Conservation (phyloP, 768 basidiomycete genomes). For the Boletus fagicola region DNA sequence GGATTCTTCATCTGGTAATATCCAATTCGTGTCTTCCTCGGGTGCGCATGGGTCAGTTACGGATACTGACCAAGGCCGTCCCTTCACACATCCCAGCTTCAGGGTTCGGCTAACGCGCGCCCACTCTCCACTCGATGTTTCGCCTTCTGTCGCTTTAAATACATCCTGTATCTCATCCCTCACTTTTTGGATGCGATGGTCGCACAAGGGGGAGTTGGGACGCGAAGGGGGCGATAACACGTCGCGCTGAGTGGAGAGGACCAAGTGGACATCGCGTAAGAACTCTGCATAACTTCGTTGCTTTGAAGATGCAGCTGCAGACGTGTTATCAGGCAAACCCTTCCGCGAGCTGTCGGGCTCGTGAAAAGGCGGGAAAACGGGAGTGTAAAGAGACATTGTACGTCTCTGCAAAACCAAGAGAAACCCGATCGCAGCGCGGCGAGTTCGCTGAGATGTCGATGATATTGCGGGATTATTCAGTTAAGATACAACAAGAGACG, state of each 20-base stretch:
- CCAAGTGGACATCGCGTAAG: slow-evolving; percentile 32
- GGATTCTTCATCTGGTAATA: slow-evolving; percentile 47
- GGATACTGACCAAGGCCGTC: slow-evolving; percentile 29
- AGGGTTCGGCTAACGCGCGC: slow-evolving; percentile 39
- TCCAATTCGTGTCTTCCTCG: slow-evolving; percentile 30
- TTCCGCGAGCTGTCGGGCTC: slow-evolving; percentile 8
- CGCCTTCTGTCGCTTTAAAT: slow-evolving; percentile 35
- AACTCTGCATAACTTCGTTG: slow-evolving; percentile 26
- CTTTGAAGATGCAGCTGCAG: neutral
- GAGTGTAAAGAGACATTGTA: slow-evolving; percentile 36
- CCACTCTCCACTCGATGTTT: slow-evolving; percentile 50
- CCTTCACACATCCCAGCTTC: slow-evolving; percentile 41
- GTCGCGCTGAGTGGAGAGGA: slow-evolving; percentile 33
- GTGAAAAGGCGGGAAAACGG: slow-evolving; percentile 30
- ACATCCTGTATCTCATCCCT: slow-evolving; percentile 37
- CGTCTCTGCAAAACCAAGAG: neutral
- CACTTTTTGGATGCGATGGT: slow-evolving; percentile 31
- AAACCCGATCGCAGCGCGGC: neutral
- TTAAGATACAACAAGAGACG: neutral
- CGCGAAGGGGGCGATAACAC: slow-evolving; percentile 36
- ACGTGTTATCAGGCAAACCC: neutral
- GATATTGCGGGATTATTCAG: neutral
- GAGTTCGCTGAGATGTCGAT: neutral
- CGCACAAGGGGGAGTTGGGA: slow-evolving; percentile 32
- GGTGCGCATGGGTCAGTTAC: slow-evolving; percentile 20